Conservation (phyloP, 2,329 filamentous ascomycete genomes). For the Pseudogymnoascus sp. region DNA sequence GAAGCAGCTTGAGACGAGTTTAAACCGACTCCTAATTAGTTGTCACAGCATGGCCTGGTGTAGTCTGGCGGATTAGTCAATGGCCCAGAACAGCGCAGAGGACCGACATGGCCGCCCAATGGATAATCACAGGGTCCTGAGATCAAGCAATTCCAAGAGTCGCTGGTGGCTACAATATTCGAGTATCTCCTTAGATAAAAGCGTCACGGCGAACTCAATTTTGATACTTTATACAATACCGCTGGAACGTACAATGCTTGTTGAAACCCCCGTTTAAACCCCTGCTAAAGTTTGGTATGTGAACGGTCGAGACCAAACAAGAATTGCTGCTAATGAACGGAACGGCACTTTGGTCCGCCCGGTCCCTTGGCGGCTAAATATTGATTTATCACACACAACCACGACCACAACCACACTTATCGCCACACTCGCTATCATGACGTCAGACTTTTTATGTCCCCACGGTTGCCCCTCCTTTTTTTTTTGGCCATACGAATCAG, state of each 20-base stretch:
- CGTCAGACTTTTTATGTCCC: neutral
- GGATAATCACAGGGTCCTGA: neutral
- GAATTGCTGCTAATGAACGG: neutral
- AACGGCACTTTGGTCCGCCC: neutral
- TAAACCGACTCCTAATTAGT: too few relatives aligned
- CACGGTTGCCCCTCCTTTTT: slow-evolving; percentile 2
- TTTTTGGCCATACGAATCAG: neutral
- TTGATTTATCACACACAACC: neutral
- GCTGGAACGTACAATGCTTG: neutral
- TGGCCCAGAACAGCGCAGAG: neutral
- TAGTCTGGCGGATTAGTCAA: neutral
- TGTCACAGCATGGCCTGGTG: neutral
- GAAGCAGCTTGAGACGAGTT: too few relatives aligned
- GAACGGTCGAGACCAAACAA: neutral
- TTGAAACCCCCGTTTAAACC: neutral
- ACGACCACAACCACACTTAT: neutral
- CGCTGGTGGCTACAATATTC: neutral
- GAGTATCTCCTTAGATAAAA: neutral
- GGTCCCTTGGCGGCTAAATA: slow-evolving; percentile 1
- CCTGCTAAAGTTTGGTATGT: neutral
- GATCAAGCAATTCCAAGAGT: neutral
- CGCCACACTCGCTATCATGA: neutral
- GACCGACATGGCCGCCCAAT: neutral
- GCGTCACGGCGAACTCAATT: neutral
- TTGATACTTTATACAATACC: neutral